phyloP scores from a whole-genome alignment of 345 rosid genomes.

The Citrus maxima region DNA sequence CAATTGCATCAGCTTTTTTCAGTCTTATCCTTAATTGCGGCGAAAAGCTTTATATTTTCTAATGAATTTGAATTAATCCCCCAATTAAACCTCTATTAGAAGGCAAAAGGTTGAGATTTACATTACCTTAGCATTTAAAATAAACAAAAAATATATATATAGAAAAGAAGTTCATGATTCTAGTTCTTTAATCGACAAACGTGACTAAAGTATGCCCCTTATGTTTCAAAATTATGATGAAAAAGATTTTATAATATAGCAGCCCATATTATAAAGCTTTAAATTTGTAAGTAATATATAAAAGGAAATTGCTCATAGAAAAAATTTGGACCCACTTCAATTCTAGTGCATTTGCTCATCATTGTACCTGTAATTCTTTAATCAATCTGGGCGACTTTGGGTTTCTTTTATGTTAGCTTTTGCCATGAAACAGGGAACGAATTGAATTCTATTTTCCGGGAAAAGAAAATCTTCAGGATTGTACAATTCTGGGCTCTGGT shows the following conservation, averaged over 20 bases:
- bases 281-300: neutral
- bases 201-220: slow-evolving; percentile 14
- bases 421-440: slow-evolving; percentile 17
- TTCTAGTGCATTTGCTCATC: slow-evolving; percentile 5
- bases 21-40: neutral
- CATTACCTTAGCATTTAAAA: neutral
- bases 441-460: neutral
- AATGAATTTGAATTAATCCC: neutral
- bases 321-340: neutral
- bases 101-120: neutral
- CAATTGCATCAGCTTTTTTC: neutral
- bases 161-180: neutral
- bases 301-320: neutral
- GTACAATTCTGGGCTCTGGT: neutral
- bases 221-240: slow-evolving; percentile 12
- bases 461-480: neutral
- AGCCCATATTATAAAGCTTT: neutral
- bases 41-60: neutral
- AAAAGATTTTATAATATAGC: neutral
- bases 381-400: neutral
- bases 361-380: neutral
- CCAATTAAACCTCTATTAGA: neutral
- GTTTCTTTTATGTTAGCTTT: neutral
- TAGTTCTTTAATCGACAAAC: slow-evolving; percentile 21
- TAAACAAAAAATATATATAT: too few species aligned